These are phyloP conservation scores for Teunomyces lycoperdinae DNA, from an alignment of 805 yeast genomes.

Conservation along the genomic window DNA sequence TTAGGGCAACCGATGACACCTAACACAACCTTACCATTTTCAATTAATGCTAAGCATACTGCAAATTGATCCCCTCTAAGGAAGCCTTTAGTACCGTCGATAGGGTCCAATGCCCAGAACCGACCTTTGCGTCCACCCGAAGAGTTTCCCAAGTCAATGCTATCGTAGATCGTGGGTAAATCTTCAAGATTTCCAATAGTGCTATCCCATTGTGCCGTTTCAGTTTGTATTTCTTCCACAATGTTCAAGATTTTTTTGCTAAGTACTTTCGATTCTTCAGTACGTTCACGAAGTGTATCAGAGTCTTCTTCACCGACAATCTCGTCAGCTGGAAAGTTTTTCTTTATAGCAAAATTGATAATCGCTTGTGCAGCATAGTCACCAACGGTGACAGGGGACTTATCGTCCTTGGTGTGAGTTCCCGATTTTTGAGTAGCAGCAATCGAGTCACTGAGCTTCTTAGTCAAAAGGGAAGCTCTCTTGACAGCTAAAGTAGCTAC, in stretches of 20 bases:
- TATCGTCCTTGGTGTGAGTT: constrained; percentile 76
- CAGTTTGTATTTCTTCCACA: constrained; percentile 50
- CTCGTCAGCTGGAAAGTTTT: constrained; percentile 78
- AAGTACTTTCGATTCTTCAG: constrained; percentile 45
- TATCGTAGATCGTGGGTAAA: constrained; percentile 50
- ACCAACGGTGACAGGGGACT: constrained; percentile 94
- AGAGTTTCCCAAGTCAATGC: constrained; percentile 78
- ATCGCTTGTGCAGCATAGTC: constrained; percentile 96
- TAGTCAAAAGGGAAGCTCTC: constrained; percentile 77
- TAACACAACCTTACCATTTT: constrained; percentile 76
- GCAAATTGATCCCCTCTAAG: constrained; percentile 96
- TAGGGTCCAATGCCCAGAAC: constrained; percentile 97
- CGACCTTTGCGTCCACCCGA: constrained; percentile 78
- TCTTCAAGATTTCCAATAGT: constrained; percentile 43
- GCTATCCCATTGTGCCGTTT: constrained; percentile 30
- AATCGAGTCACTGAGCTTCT: constrained; percentile 57
- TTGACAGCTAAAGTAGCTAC: constrained; percentile 90
- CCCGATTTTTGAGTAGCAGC: constrained; percentile 45
- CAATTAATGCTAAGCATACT: constrained; percentile 87
- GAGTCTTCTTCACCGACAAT: constrained; percentile 96
- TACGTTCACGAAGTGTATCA: constrained; percentile 46
- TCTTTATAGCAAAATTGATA: constrained; percentile 75
- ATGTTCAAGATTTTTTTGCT: constrained; percentile 56
- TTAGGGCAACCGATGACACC: constrained; percentile 98
- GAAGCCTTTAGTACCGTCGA: constrained; percentile 97